These are phyloP conservation scores for Juncus inflexus DNA, from an alignment of 176 grass and related monocot genomes.

Conservation along the genomic window DNA sequence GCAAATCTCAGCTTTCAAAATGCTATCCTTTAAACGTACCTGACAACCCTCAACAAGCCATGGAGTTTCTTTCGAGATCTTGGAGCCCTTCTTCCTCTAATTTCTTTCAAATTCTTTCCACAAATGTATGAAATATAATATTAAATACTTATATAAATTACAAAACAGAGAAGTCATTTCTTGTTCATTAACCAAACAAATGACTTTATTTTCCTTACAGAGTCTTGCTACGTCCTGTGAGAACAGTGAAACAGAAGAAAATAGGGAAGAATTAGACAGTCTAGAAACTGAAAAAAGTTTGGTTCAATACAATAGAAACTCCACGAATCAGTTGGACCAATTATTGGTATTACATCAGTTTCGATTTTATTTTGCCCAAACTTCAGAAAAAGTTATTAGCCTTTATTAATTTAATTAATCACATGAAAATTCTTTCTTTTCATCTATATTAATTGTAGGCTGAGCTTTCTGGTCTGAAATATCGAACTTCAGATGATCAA, in stretches of 20 bases:
- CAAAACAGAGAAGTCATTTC: too few species aligned
- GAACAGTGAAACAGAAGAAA: constrained; percentile 23
- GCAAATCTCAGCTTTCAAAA: constrained; percentile 38
- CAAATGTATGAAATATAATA: constrained; percentile 50
- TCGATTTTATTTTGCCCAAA: too few species aligned
- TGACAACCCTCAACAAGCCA: constrained; percentile 49
- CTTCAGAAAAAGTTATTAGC: not conserved
- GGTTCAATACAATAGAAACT: constrained; percentile 17
- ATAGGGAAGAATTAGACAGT: constrained; percentile 2
- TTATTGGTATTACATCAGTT: constrained; percentile 18
- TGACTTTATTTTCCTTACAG: constrained; percentile 12
- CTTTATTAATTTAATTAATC: not conserved
- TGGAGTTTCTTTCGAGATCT: constrained; percentile 89
- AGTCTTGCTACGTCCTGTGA: constrained; percentile 22
- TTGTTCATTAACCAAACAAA: too few species aligned
- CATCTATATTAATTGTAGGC: constrained; percentile 15
- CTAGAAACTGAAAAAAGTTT: constrained; percentile 10
- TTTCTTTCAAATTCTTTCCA: constrained; percentile 82
- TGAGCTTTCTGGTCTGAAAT: constrained; percentile 23
- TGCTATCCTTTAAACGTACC: constrained; percentile 42
- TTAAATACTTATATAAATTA: not conserved
- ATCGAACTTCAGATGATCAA: constrained; percentile 18
- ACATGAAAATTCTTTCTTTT: not conserved
- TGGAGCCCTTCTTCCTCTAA: constrained; percentile 89
- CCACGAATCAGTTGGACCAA: constrained; percentile 20